Percentiles rank a stretch among this genome's conserved stretches.
Conservation (phyloP, 768 basidiomycete species). For the Sarcomyxa edulis region DNA sequence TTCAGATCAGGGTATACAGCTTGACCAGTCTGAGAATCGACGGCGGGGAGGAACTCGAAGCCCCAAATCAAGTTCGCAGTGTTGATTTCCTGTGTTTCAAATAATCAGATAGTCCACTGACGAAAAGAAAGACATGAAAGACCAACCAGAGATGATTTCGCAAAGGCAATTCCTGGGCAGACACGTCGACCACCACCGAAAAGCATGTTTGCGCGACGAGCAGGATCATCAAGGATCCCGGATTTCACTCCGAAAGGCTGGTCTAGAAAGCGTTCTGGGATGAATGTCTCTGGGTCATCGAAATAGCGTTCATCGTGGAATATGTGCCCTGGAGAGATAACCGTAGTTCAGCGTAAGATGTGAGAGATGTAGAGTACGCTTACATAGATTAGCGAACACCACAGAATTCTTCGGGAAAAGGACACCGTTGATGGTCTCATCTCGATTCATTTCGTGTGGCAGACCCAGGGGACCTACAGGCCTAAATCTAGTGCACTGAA, state of each 20-base stretch:
- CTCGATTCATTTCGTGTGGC: conserved; percentile 9
- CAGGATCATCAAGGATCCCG: neutral
- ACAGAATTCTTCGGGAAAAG: neutral
- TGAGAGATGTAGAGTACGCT: neutral
- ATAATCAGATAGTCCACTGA: too few species aligned
- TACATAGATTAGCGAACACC: conserved; percentile 1
- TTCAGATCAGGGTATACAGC: too few species aligned
- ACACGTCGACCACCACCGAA: conserved; percentile 1
- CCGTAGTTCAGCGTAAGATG: neutral
- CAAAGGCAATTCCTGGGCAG: neutral
- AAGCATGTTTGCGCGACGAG: neutral
- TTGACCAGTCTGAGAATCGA: too few species aligned
- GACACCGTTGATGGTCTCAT: conserved; percentile 1
- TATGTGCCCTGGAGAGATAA: conserved; percentile 1
- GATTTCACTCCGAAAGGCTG: neutral
- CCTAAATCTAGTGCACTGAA: conserved; percentile 7
- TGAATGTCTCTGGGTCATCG: neutral
- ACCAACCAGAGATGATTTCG: too few species aligned
- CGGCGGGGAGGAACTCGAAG: neutral
- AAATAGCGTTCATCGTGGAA: conserved; percentile 7
- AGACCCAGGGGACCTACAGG: conserved; percentile 13
- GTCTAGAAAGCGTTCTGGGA: neutral
- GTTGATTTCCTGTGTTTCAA: neutral
- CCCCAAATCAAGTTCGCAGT: conserved; percentile 1
- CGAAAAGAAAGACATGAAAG: too few species aligned